Conservation (phyloP, 202 grass and related monocot genomes). For the Elaeis oleifera region DNA sequence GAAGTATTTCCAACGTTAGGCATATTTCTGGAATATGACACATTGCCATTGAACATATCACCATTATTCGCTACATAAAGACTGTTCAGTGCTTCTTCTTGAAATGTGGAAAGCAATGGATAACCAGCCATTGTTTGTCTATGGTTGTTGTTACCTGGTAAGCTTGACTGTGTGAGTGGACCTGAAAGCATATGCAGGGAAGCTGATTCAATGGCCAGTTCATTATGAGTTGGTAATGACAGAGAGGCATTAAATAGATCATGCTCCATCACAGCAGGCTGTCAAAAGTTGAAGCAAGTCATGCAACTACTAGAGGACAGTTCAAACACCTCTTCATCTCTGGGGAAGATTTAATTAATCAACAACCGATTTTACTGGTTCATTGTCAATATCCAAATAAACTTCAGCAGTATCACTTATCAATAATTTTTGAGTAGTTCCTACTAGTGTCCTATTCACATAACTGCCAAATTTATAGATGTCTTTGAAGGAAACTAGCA, state of each 20-base stretch:
- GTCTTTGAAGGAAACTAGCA: too few relatives aligned
- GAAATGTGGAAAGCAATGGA: constrained; percentile 36
- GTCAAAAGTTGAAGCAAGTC: background rate
- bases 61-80: constrained; percentile 20
- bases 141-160: constrained; percentile 14
- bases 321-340: too few relatives aligned
- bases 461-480: too few relatives aligned
- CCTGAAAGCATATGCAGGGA: background rate
- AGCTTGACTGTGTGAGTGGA: constrained; percentile 21
- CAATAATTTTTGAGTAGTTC: too few relatives aligned
- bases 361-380: too few relatives aligned
- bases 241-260: constrained; percentile 9
- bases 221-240: constrained; percentile 1
- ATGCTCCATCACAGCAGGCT: constrained; percentile 9
- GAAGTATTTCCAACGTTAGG: constrained; percentile 11
- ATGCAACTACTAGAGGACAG: background rate
- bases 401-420: too few relatives aligned
- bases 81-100: constrained; percentile 26
- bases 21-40: constrained; percentile 15
- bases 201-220: constrained; percentile 11
- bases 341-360: too few relatives aligned
- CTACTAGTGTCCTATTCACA: too few relatives aligned
- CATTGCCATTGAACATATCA: constrained; percentile 7
- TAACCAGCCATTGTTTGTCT: constrained; percentile 10
- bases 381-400: too few relatives aligned